A percentile compares a stretch with the other conserved stretches of the same genome.
phyloP scores from a whole-genome alignment of 352 stramenopile species.

The Blastocystis sp. region DNA sequence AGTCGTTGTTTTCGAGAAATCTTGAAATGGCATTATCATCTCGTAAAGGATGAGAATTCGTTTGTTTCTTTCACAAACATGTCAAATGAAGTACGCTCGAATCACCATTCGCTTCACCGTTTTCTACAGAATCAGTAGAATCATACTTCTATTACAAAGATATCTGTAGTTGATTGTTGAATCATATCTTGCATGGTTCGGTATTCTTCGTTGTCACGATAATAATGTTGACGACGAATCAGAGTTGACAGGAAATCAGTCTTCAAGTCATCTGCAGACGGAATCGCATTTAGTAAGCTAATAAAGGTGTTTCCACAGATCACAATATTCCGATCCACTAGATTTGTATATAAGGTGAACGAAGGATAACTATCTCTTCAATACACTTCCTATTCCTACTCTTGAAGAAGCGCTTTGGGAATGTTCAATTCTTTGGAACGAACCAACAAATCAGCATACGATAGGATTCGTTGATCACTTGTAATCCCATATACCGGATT shows the following conservation, averaged over 20 bases:
- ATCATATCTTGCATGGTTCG: background rate
- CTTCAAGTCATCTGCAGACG: background rate
- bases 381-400: background rate
- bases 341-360: slow-evolving; percentile 37
- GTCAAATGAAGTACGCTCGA: slow-evolving; percentile 34
- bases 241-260: background rate
- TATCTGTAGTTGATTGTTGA: background rate
- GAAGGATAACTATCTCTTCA: slow-evolving; percentile 14
- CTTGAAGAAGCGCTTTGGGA: background rate
- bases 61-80: slow-evolving; percentile 20
- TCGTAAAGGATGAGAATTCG: background rate
- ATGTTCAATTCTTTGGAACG: slow-evolving; percentile 19
- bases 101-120: background rate
- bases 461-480: slow-evolving; percentile 9
- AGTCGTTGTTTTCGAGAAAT: slow-evolving; percentile 21
- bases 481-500: slow-evolving; percentile 45
- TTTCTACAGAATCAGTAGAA: background rate
- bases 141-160: background rate
- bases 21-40: slow-evolving; percentile 12
- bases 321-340: background rate
- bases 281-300: background rate
- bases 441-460: slow-evolving; percentile 1
- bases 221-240: slow-evolving; percentile 45
- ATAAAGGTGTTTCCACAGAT: background rate
- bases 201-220: background rate